Evolutionary conservation across 2,329 filamentous ascomycete species (phyloP).

Genomic region (Neocucurbitaria cava): DNA sequence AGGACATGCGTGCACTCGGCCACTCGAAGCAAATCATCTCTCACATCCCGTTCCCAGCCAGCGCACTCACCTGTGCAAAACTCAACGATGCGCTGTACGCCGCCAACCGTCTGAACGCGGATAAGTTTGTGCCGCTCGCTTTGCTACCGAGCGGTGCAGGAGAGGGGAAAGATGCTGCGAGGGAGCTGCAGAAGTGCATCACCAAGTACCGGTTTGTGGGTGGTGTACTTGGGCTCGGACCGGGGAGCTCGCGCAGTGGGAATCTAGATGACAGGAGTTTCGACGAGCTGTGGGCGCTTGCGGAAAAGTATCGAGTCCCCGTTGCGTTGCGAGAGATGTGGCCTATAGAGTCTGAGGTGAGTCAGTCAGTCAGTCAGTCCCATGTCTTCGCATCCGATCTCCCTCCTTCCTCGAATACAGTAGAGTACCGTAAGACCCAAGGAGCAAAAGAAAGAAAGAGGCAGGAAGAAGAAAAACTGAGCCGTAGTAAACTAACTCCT

Average conservation of each 20-base stretch:
- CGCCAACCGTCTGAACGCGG: slow-evolving; percentile 30
- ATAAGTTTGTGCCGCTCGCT: slow-evolving; percentile 54
- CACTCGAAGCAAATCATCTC: slow-evolving; percentile 35
- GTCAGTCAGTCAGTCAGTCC: not conserved
- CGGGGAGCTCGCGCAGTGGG: slow-evolving; percentile 24
- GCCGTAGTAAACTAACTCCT: no score
- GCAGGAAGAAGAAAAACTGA: not conserved
- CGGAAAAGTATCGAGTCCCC: slow-evolving; percentile 52
- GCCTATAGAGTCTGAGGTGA: slow-evolving; percentile 26
- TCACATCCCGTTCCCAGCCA: slow-evolving; percentile 29
- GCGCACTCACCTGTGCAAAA: slow-evolving; percentile 23
- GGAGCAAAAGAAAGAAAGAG: not conserved
- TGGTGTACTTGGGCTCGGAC: slow-evolving; percentile 53
- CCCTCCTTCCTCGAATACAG: no score
- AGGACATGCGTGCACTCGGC: slow-evolving; percentile 30
- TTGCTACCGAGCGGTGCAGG: slow-evolving; percentile 47
- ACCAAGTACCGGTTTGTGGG: slow-evolving; percentile 57
- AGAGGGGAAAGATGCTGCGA: slow-evolving; percentile 43
- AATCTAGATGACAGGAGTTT: slow-evolving; percentile 56
- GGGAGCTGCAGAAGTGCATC: slow-evolving; percentile 52
- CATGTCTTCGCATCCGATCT: no score
- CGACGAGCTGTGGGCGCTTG: slow-evolving; percentile 52
- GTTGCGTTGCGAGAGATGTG: slow-evolving; percentile 29
- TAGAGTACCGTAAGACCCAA: no score
- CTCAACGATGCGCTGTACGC: slow-evolving; percentile 34